phyloP scores from a whole-genome alignment of 139 green algal species.

The Picochlorum sp. region DNA sequence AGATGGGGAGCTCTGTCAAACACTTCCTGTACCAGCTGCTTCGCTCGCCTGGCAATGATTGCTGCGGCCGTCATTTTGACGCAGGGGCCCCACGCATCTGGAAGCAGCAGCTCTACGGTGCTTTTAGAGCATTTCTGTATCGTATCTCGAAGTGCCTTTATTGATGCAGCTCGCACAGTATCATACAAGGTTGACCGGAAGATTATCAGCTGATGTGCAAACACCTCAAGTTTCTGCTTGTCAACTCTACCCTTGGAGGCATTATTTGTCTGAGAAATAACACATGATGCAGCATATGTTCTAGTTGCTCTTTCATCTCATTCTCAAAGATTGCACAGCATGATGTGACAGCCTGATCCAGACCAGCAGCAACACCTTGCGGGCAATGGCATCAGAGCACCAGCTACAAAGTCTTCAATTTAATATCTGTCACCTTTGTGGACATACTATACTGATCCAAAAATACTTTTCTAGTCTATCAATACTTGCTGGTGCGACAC shows the following conservation, averaged over 20 bases:
- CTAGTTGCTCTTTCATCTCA: no score
- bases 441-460: slow-evolving; percentile 39
- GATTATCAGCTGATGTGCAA: no score
- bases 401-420: slow-evolving; percentile 35
- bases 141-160: not conserved
- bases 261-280: no score
- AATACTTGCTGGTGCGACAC: not conserved
- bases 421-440: slow-evolving; percentile 20
- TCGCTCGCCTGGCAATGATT: not conserved
- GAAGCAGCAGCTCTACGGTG: not conserved
- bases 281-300: no score
- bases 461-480: slow-evolving; percentile 33
- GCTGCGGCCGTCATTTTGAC: not conserved
- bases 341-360: not conserved
- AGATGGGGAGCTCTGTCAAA: not conserved
- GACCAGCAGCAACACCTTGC: slow-evolving; percentile 19
- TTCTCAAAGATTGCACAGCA: not conserved
- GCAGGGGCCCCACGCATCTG: not conserved
- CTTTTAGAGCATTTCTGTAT: not conserved
- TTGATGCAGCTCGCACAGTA: not conserved
- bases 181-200: no score
- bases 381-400: slow-evolving; percentile 20
- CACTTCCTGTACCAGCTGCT: not conserved
- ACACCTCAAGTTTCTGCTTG: no score
- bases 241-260: no score